phyloP scores from a whole-genome alignment of 768 basidiomycete species.

The Chlorophyllum brunneum region DNA sequence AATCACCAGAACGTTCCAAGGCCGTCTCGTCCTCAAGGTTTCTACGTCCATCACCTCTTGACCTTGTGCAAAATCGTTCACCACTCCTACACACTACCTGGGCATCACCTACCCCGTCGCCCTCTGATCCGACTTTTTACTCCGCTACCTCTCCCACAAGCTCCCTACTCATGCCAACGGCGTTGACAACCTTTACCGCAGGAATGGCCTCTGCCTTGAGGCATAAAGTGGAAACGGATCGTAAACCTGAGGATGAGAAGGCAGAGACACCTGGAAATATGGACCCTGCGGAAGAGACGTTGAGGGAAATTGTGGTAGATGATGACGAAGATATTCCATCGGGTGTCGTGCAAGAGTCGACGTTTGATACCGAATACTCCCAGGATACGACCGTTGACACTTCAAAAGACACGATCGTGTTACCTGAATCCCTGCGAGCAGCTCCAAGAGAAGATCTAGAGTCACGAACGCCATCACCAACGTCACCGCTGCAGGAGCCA shows the following conservation, averaged over 20 bases:
- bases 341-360: constrained; percentile 16
- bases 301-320: constrained; percentile 38
- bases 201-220: constrained; percentile 36
- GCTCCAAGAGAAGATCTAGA: constrained; percentile 13
- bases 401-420: constrained; percentile 16
- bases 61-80: constrained; percentile 19
- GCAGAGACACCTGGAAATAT: neutral
- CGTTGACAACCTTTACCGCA: constrained; percentile 5
- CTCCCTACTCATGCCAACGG: constrained; percentile 14
- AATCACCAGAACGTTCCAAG: neutral
- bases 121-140: constrained; percentile 15
- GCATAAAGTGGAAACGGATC: constrained; percentile 30
- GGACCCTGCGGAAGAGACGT: constrained; percentile 12
- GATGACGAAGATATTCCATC: constrained; percentile 40
- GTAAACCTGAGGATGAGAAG: neutral
- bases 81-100: constrained; percentile 38
- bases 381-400: constrained; percentile 10
- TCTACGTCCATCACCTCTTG: constrained; percentile 28
- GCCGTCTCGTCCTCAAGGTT: neutral
- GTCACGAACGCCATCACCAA: constrained; percentile 24
- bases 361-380: constrained; percentile 1
- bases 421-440: constrained; percentile 22
- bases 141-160: constrained; percentile 16
- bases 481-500: neutral
- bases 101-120: constrained; percentile 31